Conservation (phyloP, 139 green algal species). For the Zygnema cylindricum region DNA sequence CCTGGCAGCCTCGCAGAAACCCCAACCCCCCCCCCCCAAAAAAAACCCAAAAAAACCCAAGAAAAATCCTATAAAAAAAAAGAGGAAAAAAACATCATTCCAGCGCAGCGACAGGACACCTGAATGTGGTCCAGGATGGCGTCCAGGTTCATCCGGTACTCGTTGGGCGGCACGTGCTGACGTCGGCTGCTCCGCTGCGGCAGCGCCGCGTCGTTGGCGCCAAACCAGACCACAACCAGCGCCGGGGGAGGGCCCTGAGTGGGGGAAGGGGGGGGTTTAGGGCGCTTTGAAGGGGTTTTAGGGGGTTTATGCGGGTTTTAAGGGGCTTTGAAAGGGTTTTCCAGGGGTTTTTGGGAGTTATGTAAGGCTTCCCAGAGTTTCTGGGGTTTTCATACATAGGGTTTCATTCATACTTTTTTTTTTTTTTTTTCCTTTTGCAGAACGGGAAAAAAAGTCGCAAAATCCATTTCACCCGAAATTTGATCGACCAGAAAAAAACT, state of each 20-base stretch:
- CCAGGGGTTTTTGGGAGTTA: background rate
- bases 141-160: slow-evolving; percentile 65
- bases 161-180: slow-evolving; percentile 85
- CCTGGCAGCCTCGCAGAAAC: too few relatives aligned
- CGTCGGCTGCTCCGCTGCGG: slow-evolving; percentile 69
- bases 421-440: slow-evolving; percentile 10
- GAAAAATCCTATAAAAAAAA: too few relatives aligned
- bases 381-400: background rate
- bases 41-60: too few relatives aligned
- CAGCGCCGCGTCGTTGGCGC: slow-evolving; percentile 89
- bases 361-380: background rate
- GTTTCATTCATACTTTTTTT: background rate
- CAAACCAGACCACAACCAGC: slow-evolving; percentile 82
- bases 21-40: too few relatives aligned
- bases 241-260: slow-evolving; percentile 61
- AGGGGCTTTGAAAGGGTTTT: too few relatives aligned
- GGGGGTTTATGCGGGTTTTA: too few relatives aligned
- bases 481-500: too few relatives aligned
- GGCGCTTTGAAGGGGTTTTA: too few relatives aligned
- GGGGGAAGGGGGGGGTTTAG: background rate
- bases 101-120: too few relatives aligned
- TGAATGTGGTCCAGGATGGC: slow-evolving; percentile 52
- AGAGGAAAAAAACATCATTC: too few relatives aligned
- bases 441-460: too few relatives aligned
- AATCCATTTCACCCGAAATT: too few relatives aligned